Evolutionary conservation across 2,329 filamentous ascomycete genomes (phyloP).

Genomic region (Canariomyces notabilis): DNA sequence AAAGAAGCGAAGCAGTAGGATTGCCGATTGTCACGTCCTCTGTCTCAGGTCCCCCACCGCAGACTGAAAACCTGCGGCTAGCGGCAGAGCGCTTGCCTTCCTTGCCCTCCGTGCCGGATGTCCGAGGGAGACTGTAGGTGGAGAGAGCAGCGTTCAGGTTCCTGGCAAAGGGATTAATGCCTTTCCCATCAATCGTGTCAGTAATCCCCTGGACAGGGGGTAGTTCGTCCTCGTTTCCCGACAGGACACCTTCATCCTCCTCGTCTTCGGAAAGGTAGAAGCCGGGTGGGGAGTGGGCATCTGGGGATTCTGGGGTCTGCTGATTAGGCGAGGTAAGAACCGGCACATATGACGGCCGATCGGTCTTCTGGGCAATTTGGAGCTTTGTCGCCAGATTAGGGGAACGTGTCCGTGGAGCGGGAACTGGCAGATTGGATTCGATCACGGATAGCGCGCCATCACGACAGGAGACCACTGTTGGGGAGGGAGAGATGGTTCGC

Average conservation of each 20-base stretch:
- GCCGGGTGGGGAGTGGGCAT: conserved; percentile 38
- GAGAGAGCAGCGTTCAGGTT: conserved; percentile 30
- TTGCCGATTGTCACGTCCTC: neutral
- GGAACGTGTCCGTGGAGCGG: conserved; percentile 4
- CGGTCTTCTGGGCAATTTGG: conserved; percentile 8
- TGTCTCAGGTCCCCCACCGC: conserved; percentile 1
- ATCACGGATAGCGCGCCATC: conserved; percentile 13
- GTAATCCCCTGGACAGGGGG: conserved; percentile 24
- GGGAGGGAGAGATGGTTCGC: conserved; percentile 31
- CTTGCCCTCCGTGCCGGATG: conserved; percentile 22
- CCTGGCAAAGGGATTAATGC: conserved; percentile 23
- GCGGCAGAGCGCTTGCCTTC: conserved; percentile 20
- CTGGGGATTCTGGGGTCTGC: conserved; percentile 31
- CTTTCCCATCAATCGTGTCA: neutral
- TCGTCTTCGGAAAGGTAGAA: conserved; percentile 41
- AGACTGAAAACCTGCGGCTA: no score
- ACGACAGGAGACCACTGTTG: conserved; percentile 21
- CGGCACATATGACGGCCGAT: conserved; percentile 26
- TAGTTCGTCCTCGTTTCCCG: conserved; percentile 35
- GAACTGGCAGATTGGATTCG: conserved; percentile 6
- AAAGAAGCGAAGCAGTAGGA: conserved; percentile 1
- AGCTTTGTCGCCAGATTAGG: neutral
- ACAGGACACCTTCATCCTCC: conserved; percentile 35
- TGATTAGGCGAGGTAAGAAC: conserved; percentile 29
- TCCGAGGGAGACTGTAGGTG: conserved; percentile 45